Evolutionary conservation across 495 filamentous ascomycete genomes (phyloP).

Genomic region (Xylaria venustula): DNA sequence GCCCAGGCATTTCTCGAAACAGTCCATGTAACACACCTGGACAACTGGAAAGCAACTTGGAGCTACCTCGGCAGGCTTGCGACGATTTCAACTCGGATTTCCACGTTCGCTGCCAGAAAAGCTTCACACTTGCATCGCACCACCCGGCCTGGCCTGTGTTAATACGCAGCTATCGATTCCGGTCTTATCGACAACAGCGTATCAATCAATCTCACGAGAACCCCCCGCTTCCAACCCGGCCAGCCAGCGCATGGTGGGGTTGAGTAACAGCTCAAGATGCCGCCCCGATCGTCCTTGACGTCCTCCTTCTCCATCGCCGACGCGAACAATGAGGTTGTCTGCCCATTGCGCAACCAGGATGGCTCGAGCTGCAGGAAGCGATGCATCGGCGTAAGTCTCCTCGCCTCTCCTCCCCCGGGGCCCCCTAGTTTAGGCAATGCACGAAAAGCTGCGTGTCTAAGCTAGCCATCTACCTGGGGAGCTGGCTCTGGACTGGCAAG

Average conservation of each 20-base stretch:
- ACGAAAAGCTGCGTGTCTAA: not conserved
- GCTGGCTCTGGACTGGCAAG: not conserved
- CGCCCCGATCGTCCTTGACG: conserved; percentile 81
- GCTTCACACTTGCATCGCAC: conserved; percentile 9
- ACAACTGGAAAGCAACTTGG: conserved; percentile 19
- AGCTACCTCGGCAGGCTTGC: conserved; percentile 28
- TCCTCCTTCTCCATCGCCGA: conserved; percentile 91
- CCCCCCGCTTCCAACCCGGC: conserved; percentile 35
- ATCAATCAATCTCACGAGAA: conserved; percentile 36
- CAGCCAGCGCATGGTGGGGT: conserved; percentile 52
- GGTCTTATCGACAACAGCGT: conserved; percentile 35
- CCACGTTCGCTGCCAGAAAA: conserved; percentile 21
- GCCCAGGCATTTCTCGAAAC: conserved; percentile 35
- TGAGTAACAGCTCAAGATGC: conserved; percentile 57
- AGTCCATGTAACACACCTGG: conserved; percentile 48
- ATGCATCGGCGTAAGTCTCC: conserved; percentile 88
- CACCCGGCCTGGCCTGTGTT: not conserved
- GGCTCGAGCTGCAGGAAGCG: conserved; percentile 96
- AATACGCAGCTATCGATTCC: conserved; percentile 18
- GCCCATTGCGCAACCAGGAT: conserved; percentile 93
- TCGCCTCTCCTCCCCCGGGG: not conserved
- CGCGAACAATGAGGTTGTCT: conserved; percentile 93
- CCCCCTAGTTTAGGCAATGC: not conserved
- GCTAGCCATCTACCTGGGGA: not conserved
- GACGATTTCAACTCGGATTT: conserved; percentile 12